Conservation (phyloP, 2,329 filamentous ascomycete genomes). For the Orbilia oligospora region DNA sequence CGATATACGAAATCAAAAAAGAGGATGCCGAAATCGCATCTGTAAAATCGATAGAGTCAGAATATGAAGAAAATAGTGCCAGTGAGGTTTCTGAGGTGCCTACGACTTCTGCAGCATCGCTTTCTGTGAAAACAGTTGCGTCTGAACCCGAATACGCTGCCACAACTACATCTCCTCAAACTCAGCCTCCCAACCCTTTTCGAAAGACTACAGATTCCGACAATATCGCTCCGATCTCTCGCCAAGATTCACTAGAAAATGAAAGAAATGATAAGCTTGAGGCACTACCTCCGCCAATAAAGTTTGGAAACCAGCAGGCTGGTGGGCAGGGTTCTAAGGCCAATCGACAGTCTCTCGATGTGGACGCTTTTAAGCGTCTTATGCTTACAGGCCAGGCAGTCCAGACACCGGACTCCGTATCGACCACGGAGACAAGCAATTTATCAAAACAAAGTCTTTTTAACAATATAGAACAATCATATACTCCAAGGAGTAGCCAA, state of each 20-base stretch:
- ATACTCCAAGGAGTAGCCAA: conserved; percentile 52
- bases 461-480: conserved; percentile 32
- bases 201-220: conserved; percentile 39
- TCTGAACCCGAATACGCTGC: conserved; percentile 47
- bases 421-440: conserved; percentile 65
- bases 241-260: conserved; percentile 64
- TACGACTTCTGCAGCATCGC: conserved; percentile 30
- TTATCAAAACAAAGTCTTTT: conserved; percentile 61
- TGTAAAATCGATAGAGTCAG: conserved; percentile 43
- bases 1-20: conserved; percentile 48
- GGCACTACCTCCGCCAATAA: conserved; percentile 57
- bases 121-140: conserved; percentile 39
- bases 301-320: conserved; percentile 64
- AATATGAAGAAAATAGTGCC: conserved; percentile 47
- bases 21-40: conserved; percentile 44
- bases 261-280: conserved; percentile 61
- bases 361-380: conserved; percentile 82
- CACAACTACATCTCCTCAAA: conserved; percentile 19
- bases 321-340: conserved; percentile 64
- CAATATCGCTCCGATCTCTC: not conserved
- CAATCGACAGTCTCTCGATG: conserved; percentile 73
- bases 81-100: conserved; percentile 47
- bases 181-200: conserved; percentile 52
- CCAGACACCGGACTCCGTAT: conserved; percentile 66
- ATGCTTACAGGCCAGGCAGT: conserved; percentile 78